These are phyloP conservation scores for Daedalea quercina DNA, from an alignment of 768 basidiomycete species.

Conservation along the genomic window DNA sequence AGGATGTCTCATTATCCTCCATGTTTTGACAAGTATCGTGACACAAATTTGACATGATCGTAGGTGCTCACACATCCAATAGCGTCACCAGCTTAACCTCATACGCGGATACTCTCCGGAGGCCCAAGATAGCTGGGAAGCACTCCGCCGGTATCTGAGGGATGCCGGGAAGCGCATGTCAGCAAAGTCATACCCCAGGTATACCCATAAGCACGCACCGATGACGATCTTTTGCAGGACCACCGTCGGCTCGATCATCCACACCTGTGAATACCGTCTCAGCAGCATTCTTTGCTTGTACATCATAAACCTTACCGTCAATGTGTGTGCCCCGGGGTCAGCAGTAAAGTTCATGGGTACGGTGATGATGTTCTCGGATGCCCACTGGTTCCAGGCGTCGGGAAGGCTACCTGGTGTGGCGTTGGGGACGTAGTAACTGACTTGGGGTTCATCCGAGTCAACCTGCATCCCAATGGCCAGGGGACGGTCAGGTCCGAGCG, in stretches of 20 bases:
- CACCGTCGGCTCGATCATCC: constrained; percentile 52
- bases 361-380: constrained; percentile 43
- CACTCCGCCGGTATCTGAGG: constrained; percentile 51
- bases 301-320: constrained; percentile 36
- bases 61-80: not conserved
- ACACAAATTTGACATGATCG: not conserved
- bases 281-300: not conserved
- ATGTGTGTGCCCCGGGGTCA: constrained; percentile 48
- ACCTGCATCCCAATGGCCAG: constrained; percentile 45
- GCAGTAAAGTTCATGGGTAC: constrained; percentile 34
- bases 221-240: constrained; percentile 59
- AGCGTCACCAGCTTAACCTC: not conserved
- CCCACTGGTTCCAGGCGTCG: constrained; percentile 48
- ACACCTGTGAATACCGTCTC: constrained; percentile 29
- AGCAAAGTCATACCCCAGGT: not conserved
- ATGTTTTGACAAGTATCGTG: not conserved
- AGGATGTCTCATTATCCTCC: no score
- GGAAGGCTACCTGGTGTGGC: constrained; percentile 41
- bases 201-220: constrained; percentile 26
- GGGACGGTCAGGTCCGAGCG: constrained; percentile 41
- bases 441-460: constrained; percentile 36
- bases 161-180: not conserved
- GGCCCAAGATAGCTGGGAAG: constrained; percentile 55
- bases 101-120: constrained; percentile 41
- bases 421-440: constrained; percentile 39